Evolutionary conservation across 1,284 basidiomycete genomes (phyloP).

Genomic region (Sphaerobolus stellatus): DNA sequence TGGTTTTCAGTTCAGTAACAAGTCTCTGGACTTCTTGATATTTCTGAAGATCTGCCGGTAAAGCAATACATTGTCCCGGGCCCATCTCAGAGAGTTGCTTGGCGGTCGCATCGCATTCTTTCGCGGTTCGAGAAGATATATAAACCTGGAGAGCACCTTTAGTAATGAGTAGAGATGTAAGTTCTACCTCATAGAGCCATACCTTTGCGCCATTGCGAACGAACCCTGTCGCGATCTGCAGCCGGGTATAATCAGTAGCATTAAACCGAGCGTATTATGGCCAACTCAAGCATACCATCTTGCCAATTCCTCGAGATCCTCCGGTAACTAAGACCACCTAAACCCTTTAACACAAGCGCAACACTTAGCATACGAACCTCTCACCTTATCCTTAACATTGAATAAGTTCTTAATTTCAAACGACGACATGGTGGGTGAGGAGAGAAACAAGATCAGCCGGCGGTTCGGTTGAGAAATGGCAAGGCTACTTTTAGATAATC

Average conservation of each 20-base stretch:
- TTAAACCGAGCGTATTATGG: too few species aligned
- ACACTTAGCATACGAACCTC: conserved; percentile 1
- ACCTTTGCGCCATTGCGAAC: conserved; percentile 66
- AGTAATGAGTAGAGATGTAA: too few species aligned
- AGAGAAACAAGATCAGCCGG: too few species aligned
- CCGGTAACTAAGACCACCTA: conserved; percentile 63
- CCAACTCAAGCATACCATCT: conserved; percentile 50
- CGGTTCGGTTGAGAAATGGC: not conserved
- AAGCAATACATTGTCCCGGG: conserved; percentile 54
- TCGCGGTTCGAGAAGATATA: conserved; percentile 61
- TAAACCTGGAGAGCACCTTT: conserved; percentile 52
- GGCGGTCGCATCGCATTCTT: conserved; percentile 59
- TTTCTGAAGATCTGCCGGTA: conserved; percentile 62
- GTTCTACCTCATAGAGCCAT: conserved; percentile 9
- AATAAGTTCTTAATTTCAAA: conserved; percentile 50
- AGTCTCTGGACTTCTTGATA: conserved; percentile 57
- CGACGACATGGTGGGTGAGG: conserved; percentile 34
- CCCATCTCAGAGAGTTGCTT: conserved; percentile 54
- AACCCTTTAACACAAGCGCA: conserved; percentile 15
- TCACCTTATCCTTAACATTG: conserved; percentile 52
- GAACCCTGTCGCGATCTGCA: conserved; percentile 65
- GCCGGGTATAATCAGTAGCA: not conserved
- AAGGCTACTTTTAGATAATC: not conserved
- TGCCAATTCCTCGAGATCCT: conserved; percentile 70
- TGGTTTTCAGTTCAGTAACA: conserved; percentile 48